Conservation (phyloP, 306 rosid species). For the Malus orientalis region DNA sequence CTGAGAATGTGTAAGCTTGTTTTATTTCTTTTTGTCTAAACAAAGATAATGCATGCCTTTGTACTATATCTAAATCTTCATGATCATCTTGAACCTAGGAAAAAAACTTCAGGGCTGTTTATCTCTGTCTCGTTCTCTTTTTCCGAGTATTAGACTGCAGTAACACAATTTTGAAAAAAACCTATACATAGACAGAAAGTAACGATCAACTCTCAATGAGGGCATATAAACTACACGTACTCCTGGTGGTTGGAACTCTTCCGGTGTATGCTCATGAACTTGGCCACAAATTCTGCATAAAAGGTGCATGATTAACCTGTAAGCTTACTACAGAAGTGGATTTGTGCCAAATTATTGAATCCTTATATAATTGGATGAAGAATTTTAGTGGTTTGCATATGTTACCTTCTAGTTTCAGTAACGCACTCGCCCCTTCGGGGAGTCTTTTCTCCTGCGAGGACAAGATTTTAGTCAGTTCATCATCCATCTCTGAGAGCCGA, state of each 20-base stretch:
- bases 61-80: background rate
- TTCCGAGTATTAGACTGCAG: background rate
- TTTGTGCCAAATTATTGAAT: background rate
- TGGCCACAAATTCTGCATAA: slow-evolving; percentile 76
- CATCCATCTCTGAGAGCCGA: background rate
- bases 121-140: background rate
- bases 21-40: background rate
- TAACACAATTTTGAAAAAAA: background rate
- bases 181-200: background rate
- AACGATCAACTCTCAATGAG: background rate
- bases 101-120: background rate
- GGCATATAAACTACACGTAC: slow-evolving; percentile 19
- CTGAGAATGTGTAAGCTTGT: background rate
- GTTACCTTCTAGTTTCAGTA: slow-evolving; percentile 79
- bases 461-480: slow-evolving; percentile 9
- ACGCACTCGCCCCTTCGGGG: slow-evolving; percentile 73
- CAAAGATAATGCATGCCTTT: background rate
- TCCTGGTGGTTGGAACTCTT: slow-evolving; percentile 42
- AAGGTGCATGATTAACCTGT: background rate
- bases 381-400: background rate
- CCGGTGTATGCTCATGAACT: slow-evolving; percentile 78
- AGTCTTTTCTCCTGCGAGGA: slow-evolving; percentile 61
- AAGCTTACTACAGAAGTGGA: background rate
- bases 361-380: background rate
- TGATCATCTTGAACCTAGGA: background rate